phyloP scores from a whole-genome alignment of 1,284 basidiomycete species.

The Ceratobasidium papillatum region DNA sequence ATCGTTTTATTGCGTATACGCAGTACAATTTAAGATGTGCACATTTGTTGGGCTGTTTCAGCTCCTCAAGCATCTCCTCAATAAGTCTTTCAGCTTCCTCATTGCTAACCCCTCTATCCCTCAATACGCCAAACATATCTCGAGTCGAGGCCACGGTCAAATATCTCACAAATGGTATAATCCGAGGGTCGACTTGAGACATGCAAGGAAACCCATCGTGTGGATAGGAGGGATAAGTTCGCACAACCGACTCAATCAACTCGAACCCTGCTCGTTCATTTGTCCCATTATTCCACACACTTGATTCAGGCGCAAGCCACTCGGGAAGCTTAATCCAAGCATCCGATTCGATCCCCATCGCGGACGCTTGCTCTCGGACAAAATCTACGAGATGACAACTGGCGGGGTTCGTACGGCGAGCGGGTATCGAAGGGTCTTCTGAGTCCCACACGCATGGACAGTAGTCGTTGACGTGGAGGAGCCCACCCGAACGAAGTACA shows the following conservation, averaged over 20 bases:
- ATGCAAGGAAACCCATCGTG: conserved; percentile 3
- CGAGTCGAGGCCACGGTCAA: not conserved
- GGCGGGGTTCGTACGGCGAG: not conserved
- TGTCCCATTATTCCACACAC: not conserved
- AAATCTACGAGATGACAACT: not conserved
- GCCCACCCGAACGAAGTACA: conserved; percentile 12
- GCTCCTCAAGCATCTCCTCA: conserved; percentile 1
- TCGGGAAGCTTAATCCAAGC: not conserved
- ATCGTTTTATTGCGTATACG: conserved; percentile 10
- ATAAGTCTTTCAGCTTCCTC: not conserved
- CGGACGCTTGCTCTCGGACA: not conserved
- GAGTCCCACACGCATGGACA: not conserved
- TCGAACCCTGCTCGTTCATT: not conserved
- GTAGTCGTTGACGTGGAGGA: not conserved
- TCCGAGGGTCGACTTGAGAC: not conserved
- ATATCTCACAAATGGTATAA: not conserved
- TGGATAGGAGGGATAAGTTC: not conserved
- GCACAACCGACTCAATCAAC: not conserved
- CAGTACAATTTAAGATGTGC: not conserved
- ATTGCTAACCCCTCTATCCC: not conserved
- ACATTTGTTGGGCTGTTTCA: not conserved
- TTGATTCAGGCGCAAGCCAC: not conserved
- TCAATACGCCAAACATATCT: conserved; percentile 9
- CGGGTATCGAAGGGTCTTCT: not conserved
- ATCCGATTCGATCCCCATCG: not conserved